Evolutionary conservation across 106 monocot genomes (phyloP).

Genomic region (Dendrobium huoshanense): DNA sequence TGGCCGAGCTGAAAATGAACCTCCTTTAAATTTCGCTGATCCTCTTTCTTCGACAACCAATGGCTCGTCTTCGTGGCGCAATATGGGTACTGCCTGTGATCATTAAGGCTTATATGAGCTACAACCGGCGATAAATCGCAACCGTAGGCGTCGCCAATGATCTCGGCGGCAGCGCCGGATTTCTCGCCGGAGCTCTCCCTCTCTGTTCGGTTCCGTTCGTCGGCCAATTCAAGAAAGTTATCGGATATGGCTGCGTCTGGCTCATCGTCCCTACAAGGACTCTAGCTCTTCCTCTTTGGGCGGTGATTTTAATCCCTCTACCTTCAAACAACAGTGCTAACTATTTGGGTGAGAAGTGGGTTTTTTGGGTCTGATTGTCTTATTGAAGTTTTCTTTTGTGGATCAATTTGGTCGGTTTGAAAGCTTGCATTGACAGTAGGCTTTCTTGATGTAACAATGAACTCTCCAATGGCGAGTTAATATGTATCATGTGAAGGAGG

Average conservation of each 20-base stretch:
- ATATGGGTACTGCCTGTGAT: constrained; percentile 73
- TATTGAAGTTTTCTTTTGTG: too few relatives aligned
- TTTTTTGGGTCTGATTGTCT: too few relatives aligned
- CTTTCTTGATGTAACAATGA: too few relatives aligned
- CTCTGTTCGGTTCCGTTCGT: constrained; percentile 60
- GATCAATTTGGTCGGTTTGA: too few relatives aligned
- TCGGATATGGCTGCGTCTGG: constrained; percentile 83
- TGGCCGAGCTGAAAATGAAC: neutral
- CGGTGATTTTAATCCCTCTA: constrained; percentile 48
- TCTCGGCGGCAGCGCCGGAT: constrained; percentile 69
- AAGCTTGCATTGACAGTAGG: too few relatives aligned
- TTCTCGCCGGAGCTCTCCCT: constrained; percentile 61
- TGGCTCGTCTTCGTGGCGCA: constrained; percentile 79
- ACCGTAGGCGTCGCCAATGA: constrained; percentile 72
- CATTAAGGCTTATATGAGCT: constrained; percentile 51
- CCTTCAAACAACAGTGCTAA: neutral
- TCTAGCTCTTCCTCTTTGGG: constrained; percentile 53
- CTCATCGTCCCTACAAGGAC: constrained; percentile 41
- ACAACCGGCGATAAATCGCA: constrained; percentile 74
- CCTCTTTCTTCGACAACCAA: constrained; percentile 44
- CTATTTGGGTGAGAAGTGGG: too few relatives aligned
- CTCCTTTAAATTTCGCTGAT: neutral
- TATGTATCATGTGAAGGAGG: too few relatives aligned
- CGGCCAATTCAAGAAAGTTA: constrained; percentile 56
- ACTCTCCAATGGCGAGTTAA: too few relatives aligned